A percentile compares a stretch with the other conserved stretches of the same genome.
Evolutionary conservation across 257 asterid genomes (phyloP).

Genomic region (Nicotiana tomentosiformis): DNA sequence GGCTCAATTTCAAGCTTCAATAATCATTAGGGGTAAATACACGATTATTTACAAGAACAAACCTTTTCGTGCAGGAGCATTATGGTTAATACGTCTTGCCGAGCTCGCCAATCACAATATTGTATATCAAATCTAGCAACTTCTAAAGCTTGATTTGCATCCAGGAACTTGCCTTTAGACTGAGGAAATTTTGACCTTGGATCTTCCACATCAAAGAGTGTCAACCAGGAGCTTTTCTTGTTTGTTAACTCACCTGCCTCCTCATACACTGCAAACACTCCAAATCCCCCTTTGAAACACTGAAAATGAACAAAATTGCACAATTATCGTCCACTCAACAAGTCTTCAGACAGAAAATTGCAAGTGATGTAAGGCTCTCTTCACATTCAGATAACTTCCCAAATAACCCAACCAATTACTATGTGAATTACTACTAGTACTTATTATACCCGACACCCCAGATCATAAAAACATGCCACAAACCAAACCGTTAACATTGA

Average conservation of each 20-base stretch:
- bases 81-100: conserved; percentile 84
- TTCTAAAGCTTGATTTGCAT: conserved; percentile 72
- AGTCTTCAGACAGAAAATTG: background rate
- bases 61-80: conserved; percentile 98
- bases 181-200: conserved; percentile 78
- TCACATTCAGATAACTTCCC: background rate
- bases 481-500: background rate
- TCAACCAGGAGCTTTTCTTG: conserved; percentile 60
- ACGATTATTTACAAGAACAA: background rate
- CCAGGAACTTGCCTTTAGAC: conserved; percentile 71
- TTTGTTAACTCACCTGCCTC: conserved; percentile 52
- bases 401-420: background rate
- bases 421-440: background rate
- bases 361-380: conserved; percentile 11
- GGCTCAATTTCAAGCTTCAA: background rate
- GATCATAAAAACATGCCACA: background rate
- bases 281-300: conserved; percentile 60
- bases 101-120: conserved; percentile 96
- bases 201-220: conserved; percentile 83
- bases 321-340: background rate
- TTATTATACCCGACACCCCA: background rate
- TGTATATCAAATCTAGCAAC: conserved; percentile 85
- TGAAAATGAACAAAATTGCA: conserved; percentile 19
- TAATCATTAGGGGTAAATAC: background rate
- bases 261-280: conserved; percentile 70